Conservation (phyloP, 2,329 filamentous ascomycete species). For the Claviceps purpurea region DNA sequence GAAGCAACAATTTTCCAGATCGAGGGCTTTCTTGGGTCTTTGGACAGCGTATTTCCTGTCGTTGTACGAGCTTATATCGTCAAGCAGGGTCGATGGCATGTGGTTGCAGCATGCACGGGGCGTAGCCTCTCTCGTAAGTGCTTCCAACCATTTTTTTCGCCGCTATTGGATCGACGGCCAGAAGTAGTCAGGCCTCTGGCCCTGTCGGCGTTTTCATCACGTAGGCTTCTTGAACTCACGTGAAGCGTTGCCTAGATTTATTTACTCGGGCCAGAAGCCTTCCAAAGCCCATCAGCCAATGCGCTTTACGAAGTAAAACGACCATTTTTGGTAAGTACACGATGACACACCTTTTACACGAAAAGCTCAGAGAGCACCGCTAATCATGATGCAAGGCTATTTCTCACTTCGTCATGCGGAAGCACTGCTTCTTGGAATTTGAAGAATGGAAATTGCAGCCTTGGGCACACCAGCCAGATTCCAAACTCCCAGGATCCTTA, state of each 20-base stretch:
- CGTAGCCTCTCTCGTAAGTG: conserved; percentile 3
- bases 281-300: conserved; percentile 4
- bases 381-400: conserved; percentile 1
- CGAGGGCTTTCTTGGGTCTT: conserved; percentile 6
- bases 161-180: too few species aligned
- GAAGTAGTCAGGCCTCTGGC: too few species aligned
- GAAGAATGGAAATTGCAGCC: conserved; percentile 4
- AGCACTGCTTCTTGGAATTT: conserved; percentile 4
- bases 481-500: conserved; percentile 3
- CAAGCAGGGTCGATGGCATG: not conserved
- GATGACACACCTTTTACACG: not conserved
- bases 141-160: not conserved
- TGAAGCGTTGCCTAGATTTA: not conserved
- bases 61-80: conserved; percentile 7
- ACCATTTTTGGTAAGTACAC: conserved; percentile 2
- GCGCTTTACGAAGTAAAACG: conserved; percentile 5
- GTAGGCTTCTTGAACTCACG: too few species aligned
- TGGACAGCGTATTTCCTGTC: conserved; percentile 6
- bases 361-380: not conserved
- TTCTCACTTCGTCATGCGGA: conserved; percentile 5
- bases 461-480: conserved; percentile 1
- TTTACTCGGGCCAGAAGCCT: conserved; percentile 4
- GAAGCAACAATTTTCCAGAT: not conserved
- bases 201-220: too few species aligned
- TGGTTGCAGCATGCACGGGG: conserved; percentile 4